Base-by-base conservation (phyloP, 805 yeast genomes). In the Pichia thaimueangensis region DNA sequence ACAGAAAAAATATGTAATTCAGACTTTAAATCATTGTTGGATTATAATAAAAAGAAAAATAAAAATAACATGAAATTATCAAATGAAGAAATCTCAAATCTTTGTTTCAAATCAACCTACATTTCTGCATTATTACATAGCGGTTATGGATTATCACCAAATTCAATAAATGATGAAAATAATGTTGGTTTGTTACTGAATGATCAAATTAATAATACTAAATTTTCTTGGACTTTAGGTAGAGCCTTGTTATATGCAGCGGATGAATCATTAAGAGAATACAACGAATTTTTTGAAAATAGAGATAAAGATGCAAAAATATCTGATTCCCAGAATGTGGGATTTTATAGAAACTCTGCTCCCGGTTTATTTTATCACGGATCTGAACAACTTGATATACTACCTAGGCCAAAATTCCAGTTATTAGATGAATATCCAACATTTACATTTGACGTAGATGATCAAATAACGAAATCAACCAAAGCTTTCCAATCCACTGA, bases 141-240 rank as follows among this genome's bases (percentile, higher is more conserved):
- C 24, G 84, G 84, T 0, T 59, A 78, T 15, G 82, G 82, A 1
- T 74, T 79, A 52, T 78, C 80, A 57, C 77, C 19, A 20, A 17
- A 32, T 13, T 5, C 13, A 10, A 7, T 10, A 16, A 30, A 11
- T 13, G 22, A 22, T 32, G 2, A 11, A 12, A 15, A 32, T 22
- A 29, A 29, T 9, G 16, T 29, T 15, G 12, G 19, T 6, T 64
- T 78, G 34, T 65, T 65, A 35, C 63, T 77, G 15, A 70, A 71
- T 23, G 80, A 80, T 42, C 73, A 80, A 22, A 74, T 91, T 29
- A 73, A 85, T 45, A 96, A 93, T 1, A 73, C 76, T 2, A 97
- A 88, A 49, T 69, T 91, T 30, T 80, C 96, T 0, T 93, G 98
- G 98, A 93, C 97, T 0, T 59, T 93, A 23, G 98, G 98, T 66